Evolutionary conservation across 2,329 filamentous ascomycete genomes (phyloP).

Genomic region (Aspergillus chevalieri): DNA sequence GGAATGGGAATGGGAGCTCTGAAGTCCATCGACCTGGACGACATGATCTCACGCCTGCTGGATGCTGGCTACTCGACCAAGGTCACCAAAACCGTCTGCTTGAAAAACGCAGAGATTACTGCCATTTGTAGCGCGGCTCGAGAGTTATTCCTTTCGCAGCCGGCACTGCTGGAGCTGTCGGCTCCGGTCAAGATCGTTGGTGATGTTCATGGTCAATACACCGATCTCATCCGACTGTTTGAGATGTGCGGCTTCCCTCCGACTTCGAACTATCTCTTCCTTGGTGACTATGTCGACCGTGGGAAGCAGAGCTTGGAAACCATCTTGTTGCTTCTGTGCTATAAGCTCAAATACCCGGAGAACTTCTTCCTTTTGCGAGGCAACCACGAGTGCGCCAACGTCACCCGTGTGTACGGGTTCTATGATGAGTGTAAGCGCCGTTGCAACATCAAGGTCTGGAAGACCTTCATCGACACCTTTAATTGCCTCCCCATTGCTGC

Average conservation of each 20-base stretch:
- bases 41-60: slow-evolving; percentile 90
- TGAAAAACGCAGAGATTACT: slow-evolving; percentile 96
- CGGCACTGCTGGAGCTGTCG: slow-evolving; percentile 82
- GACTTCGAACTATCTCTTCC: slow-evolving; percentile 83
- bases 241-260: slow-evolving; percentile 98
- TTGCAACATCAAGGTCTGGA: slow-evolving; percentile 97
- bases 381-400: slow-evolving; percentile 95
- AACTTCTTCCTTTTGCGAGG: slow-evolving; percentile 94
- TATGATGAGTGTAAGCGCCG: slow-evolving; percentile 97
- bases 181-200: slow-evolving; percentile 97
- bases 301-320: slow-evolving; percentile 95
- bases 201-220: slow-evolving; percentile 94
- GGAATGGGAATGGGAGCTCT: slow-evolving; percentile 80
- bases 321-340: slow-evolving; percentile 84
- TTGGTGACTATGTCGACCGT: slow-evolving; percentile 93
- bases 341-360: slow-evolving; percentile 94
- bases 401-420: slow-evolving; percentile 92
- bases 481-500: slow-evolving; percentile 91
- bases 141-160: slow-evolving; percentile 85
- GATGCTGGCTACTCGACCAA: slow-evolving; percentile 95
- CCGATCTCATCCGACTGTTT: slow-evolving; percentile 91
- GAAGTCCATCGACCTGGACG: slow-evolving; percentile 89
- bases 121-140: slow-evolving; percentile 85
- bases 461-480: slow-evolving; percentile 95
- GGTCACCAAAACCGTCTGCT: slow-evolving; percentile 91